phyloP scores from a whole-genome alignment of 768 basidiomycete genomes.

The Leccinum sublutescens region DNA sequence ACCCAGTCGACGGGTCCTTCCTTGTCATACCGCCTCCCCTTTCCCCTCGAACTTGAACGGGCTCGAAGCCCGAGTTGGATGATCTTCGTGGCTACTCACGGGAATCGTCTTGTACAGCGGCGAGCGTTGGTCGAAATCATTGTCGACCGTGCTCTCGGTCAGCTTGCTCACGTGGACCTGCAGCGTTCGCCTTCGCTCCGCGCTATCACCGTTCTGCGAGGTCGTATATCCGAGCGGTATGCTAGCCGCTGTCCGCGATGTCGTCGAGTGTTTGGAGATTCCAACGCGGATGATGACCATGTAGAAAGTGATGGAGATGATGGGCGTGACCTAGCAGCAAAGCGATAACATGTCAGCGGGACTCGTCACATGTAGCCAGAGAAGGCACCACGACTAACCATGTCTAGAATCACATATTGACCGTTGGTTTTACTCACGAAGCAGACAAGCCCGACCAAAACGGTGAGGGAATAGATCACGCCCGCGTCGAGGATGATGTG shows the following conservation, averaged over 20 bases:
- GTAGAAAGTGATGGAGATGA: constrained; percentile 17
- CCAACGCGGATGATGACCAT: constrained; percentile 19
- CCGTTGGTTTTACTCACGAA: no score
- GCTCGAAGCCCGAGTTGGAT: background rate
- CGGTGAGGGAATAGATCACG: no score
- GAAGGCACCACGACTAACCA: no score
- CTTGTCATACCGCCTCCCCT: background rate
- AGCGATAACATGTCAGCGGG: no score
- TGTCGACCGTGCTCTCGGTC: background rate
- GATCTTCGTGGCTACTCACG: background rate
- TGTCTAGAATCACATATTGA: no score
- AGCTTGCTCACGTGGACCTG: background rate
- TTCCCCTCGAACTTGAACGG: background rate
- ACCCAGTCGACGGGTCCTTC: background rate
- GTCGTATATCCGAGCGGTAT: background rate
- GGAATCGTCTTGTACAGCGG: background rate
- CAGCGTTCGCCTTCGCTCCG: background rate
- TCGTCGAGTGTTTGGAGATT: background rate
- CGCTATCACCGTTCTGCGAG: no score
- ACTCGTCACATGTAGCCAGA: no score
- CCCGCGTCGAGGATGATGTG: background rate
- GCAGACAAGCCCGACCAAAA: no score
- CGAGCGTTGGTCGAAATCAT: background rate
- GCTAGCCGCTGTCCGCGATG: background rate
- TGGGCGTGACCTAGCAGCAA: background rate